Evolutionary conservation across 2,329 filamentous ascomycete genomes (phyloP), one percentile per base, ranked within the genome.

Genomic region (Pseudocercospora musae): DNA sequence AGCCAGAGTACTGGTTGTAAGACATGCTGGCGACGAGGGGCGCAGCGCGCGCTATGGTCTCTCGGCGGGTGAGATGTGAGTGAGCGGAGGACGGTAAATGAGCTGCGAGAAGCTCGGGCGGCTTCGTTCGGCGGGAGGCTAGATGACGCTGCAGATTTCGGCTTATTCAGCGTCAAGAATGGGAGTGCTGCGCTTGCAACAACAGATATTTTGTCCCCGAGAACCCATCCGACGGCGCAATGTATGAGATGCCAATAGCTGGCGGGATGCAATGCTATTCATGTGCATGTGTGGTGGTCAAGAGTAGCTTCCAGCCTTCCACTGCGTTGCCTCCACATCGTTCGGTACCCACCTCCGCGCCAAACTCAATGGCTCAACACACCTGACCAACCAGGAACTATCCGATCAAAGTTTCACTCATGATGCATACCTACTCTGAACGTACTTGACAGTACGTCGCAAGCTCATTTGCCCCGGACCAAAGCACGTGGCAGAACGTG

Each of bases 1-100:
- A 82, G 61, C 84, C 82, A 67, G 84, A 80, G 75, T 89, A 88
- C 72, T 85, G 83, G 62, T 76, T 75, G 66, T 80, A 78, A 68
- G 85, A 85, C 86, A 89, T 88, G 74, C 44, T 68, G 65, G 25
- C 59, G 54, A 46, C 53, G 40, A 60, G 37, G 46, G 29, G 55
- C 25, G 42, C 48, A 42, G 61, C 56, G 58, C 62, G 57, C 57
- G 48, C 25, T 58, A 54, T 48, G 29, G 23, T 42, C 52, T 56
- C n/a, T 27, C 56, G 57, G 54, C 48, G 58, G 60, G 63, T 21
- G 56, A 31, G 46, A 31, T 50, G 55, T 27, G 29, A 37, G 46
- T 40, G 55, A 52, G 25, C 25, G 23, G 25, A 52, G 21, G 21
- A 27, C 13, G 21, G 18, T 20, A 48, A 25, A 48, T 48, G 44